Evolutionary conservation across 1,139 yeast species (phyloP), one percentile per base, ranked within the genome.

Genomic region (Kodamaea sp.): DNA sequence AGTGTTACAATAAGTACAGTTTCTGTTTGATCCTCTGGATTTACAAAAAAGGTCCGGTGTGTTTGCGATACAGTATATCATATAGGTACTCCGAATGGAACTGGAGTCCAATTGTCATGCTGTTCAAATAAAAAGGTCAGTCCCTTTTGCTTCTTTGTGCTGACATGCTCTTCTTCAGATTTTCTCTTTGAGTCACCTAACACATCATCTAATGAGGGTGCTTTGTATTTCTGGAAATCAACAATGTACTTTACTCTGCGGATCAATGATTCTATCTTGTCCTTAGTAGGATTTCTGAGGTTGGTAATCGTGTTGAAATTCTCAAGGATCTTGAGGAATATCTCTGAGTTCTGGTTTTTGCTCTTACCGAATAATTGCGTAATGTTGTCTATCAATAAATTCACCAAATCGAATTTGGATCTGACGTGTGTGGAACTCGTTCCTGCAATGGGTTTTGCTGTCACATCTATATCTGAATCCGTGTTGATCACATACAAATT

Each of bases 81-180:
- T n/a, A 39, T 31, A 10, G 43, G 41, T 13, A 43, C 43, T 2
- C 80, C 80, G 50, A 74, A 72, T 1, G 80, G 78, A 35, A 53
- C 63, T 0, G 77, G 72, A 13, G 47, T 48, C 78, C 79, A 75
- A 19, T 57, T 41, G 1, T 48, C 37, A 27, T 54, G 51, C 14
- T 32, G 30, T 27, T 55, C 61, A 50, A 66, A 56, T 26, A 66
- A 23, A 34, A 39, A 62, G 5, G 34, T 25, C n/a, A 31, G 31
- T 7, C 23, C 30, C 24, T 28, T 31, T 20, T 28, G 30, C 32
- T 42, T 44, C 38, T 43, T 46, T 14, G 39, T 36, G 22, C 39
- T 32, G 11, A 37, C 42, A 18, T 37, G 14, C 6, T 15, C 26
- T 10, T 28, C 29, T 6, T 28, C 27, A 4, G 11, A n/a, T 24